phyloP scores from a whole-genome alignment of 2,329 filamentous ascomycete genomes.

The Graphilbum sp. region DNA sequence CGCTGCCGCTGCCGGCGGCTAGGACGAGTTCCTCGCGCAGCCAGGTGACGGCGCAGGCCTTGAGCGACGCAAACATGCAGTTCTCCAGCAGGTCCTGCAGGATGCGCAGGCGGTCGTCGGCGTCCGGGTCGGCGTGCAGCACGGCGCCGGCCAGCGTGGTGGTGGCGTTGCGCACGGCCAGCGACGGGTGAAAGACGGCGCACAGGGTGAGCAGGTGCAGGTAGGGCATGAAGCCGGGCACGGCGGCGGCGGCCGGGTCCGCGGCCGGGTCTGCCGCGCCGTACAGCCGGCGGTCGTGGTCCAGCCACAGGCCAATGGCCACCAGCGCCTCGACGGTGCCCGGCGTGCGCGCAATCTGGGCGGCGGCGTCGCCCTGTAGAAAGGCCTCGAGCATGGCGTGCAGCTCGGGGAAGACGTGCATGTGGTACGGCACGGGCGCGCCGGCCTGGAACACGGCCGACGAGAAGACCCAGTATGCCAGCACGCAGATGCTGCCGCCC shows the following conservation, averaged over 20 bases:
- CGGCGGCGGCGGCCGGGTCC: conserved; percentile 15
- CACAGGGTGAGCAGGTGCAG: conserved; percentile 42
- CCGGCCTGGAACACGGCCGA: conserved; percentile 43
- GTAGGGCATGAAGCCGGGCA: conserved; percentile 34
- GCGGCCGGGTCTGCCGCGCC: conserved; percentile 1
- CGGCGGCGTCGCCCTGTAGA: conserved; percentile 32
- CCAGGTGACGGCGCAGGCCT: conserved; percentile 47
- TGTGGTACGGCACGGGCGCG: conserved; percentile 28
- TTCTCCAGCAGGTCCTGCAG: conserved; percentile 49
- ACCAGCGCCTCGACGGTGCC: conserved; percentile 44
- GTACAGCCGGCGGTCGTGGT: conserved; percentile 25
- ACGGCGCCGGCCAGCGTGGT: conserved; percentile 35
- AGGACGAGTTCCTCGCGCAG: conserved; percentile 44
- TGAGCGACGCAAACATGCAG: conserved; percentile 45
- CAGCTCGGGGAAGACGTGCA: conserved; percentile 46
- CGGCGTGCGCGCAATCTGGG: conserved; percentile 29
- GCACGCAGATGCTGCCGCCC: conserved; percentile 39
- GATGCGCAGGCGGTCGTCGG: conserved; percentile 41
- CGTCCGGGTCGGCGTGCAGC: conserved; percentile 42
- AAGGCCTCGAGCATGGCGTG: conserved; percentile 35
- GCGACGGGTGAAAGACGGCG: conserved; percentile 37
- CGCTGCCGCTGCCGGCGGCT: conserved; percentile 13
- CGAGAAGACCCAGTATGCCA: conserved; percentile 47
- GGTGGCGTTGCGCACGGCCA: conserved; percentile 37
- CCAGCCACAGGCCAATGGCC: conserved; percentile 42